Base-by-base conservation (phyloP, 2,329 filamentous ascomycete species). In the Penicillium fuscoglaucum region DNA sequence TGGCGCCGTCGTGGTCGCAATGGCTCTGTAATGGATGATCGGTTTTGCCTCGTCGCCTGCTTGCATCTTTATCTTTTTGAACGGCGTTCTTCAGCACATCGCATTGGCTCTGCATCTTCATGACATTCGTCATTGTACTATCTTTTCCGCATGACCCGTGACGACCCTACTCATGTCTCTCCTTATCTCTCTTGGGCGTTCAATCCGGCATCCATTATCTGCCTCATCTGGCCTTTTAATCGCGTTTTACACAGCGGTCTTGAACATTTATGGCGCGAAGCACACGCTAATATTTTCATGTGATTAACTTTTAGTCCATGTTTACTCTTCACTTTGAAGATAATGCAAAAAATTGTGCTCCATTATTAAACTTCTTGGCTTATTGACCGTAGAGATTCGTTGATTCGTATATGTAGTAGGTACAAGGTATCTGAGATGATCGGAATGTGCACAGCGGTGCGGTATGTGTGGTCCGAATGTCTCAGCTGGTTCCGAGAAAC, bases 1-100 rank as follows among this genome's bases (percentile, higher is more conserved):
- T 7, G 76, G 74, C 31, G 77, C 74, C n/a, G 68, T 76, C 33
- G 65, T 72, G 26, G 68, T 78, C 47, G 76, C 74, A 28, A 72
- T 78, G 64, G 72, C 69, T 26, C 64, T 78, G 35, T 78, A 70
- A 68, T 45, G 17, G n/a, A 39, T 24, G 21, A 35, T 24, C 2
- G 2, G 15, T 33, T 50, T 29, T 21, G 13, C 17, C 17, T 37
- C n/a, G 10, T 47, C 21, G 43, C 47, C 43, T 41, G 6, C 24
- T 45, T 37, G 45, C 54, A 37, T 58, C 1, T 29, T 54, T 31
- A 52, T 50, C 19, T 26, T 43, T 31, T 48, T 44, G 19, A 40
- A 19, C 52, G 57, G 56, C 53, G 21, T 57, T 49, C 26, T 51
- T n/a, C 31, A 57, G 43, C 50, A 62, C 37, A 46, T 55, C 51